Percentiles rank a stretch among this genome's conserved stretches.
Conservation (phyloP, 352 stramenopile genomes). For the Hyaloperonospora brassicae region DNA sequence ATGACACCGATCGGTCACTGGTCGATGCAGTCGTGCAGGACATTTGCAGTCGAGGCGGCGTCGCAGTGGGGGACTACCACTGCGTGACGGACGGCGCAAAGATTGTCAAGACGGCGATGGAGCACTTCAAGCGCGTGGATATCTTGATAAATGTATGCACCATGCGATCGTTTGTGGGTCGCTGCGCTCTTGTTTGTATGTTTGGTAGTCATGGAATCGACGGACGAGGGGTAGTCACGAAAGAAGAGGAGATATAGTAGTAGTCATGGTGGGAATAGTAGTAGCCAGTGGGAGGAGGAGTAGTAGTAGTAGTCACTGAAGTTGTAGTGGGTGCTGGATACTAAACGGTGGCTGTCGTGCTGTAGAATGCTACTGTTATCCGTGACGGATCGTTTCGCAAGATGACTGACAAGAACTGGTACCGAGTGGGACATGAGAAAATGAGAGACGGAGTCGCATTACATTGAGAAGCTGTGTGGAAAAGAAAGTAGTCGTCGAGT, state of each 20-base stretch:
- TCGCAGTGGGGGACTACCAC: constrained; percentile 44
- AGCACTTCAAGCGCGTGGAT: constrained; percentile 45
- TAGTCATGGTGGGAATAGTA: too few relatives aligned
- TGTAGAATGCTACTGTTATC: constrained; percentile 61
- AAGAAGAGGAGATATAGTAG: too few relatives aligned
- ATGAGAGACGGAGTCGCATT: background rate
- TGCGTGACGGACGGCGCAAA: constrained; percentile 38
- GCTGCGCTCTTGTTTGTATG: background rate
- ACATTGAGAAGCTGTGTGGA: background rate
- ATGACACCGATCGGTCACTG: constrained; percentile 37
- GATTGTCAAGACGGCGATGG: constrained; percentile 39
- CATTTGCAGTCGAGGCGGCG: constrained; percentile 33
- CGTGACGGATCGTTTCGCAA: constrained; percentile 69
- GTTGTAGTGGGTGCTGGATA: background rate
- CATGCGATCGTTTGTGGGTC: too few relatives aligned
- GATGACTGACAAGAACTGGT: constrained; percentile 59
- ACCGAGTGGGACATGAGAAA: background rate
- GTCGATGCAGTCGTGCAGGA: constrained; percentile 35
- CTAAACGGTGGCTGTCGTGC: constrained; percentile 6
- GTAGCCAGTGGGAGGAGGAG: too few relatives aligned
- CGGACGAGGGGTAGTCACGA: too few relatives aligned
- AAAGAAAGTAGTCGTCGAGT: background rate
- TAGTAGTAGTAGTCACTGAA: too few relatives aligned
- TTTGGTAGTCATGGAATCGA: too few relatives aligned
- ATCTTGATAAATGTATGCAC: constrained; percentile 67